These are phyloP conservation scores for Alternaria angustiovoidea DNA, from an alignment of 2,329 filamentous ascomycete species.

Conservation along the genomic window DNA sequence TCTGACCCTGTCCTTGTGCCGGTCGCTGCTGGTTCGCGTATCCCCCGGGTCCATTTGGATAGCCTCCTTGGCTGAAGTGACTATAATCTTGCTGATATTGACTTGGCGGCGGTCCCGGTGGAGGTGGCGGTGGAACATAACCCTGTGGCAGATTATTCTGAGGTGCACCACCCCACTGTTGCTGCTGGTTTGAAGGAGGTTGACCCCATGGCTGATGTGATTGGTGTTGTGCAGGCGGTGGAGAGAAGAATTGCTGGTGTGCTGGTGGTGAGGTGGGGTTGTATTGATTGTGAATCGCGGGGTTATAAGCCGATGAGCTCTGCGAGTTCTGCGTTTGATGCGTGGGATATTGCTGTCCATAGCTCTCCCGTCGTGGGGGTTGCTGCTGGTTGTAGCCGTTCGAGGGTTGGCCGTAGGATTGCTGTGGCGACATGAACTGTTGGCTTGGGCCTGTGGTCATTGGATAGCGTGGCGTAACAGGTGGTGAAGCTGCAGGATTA, in stretches of 20 bases:
- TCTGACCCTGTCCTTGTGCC: slow-evolving; percentile 46
- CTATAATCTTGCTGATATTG: slow-evolving; percentile 62
- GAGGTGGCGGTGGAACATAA: slow-evolving; percentile 73
- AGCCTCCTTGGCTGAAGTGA: slow-evolving; percentile 61
- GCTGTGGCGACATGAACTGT: slow-evolving; percentile 47
- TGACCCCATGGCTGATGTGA: slow-evolving; percentile 64
- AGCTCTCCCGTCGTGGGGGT: slow-evolving; percentile 47
- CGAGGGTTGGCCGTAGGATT: slow-evolving; percentile 31
- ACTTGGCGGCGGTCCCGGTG: slow-evolving; percentile 68
- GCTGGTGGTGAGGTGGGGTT: slow-evolving; percentile 62
- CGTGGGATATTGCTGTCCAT: slow-evolving; percentile 29
- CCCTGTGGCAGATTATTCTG: slow-evolving; percentile 64
- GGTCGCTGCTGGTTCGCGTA: slow-evolving; percentile 41
- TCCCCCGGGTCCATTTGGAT: slow-evolving; percentile 57
- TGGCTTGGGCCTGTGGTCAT: slow-evolving; percentile 40
- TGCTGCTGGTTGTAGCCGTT: slow-evolving; percentile 40
- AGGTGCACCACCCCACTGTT: slow-evolving; percentile 64
- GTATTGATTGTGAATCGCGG: slow-evolving; percentile 52
- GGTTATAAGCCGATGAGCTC: slow-evolving; percentile 54
- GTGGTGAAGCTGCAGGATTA: slow-evolving; percentile 59
- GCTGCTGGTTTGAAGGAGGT: slow-evolving; percentile 57
- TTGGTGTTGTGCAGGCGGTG: slow-evolving; percentile 53
- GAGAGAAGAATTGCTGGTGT: slow-evolving; percentile 64
- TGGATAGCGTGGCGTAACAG: slow-evolving; percentile 57
- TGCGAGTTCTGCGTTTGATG: slow-evolving; percentile 34